Conservation (phyloP, 225 moss, liverwort and hornwort genomes). For the Antitrichia curtipendula region DNA sequence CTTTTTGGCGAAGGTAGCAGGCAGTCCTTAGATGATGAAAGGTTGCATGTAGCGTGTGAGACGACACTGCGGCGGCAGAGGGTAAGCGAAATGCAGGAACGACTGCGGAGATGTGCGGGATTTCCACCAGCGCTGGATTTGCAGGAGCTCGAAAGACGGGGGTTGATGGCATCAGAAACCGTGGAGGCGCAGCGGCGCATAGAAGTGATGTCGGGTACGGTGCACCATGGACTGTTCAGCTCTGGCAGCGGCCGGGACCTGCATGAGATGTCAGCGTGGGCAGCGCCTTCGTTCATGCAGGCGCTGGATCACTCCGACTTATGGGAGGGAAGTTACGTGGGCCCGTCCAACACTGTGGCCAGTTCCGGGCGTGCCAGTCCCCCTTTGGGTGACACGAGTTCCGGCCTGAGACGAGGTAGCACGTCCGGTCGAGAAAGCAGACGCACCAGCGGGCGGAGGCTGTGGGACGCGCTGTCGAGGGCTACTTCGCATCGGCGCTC, state of each 20-base stretch:
- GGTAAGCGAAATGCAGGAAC: constrained; percentile 80
- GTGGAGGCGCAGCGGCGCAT: constrained; percentile 46
- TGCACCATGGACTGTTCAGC: constrained; percentile 28
- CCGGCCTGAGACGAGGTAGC: constrained; percentile 29
- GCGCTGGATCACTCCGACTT: constrained; percentile 57
- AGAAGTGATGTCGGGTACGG: constrained; percentile 38
- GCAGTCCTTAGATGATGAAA: constrained; percentile 25
- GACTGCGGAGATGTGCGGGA: constrained; percentile 63
- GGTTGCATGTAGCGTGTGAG: constrained; percentile 56
- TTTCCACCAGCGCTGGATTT: constrained; percentile 57
- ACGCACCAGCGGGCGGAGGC: constrained; percentile 75
- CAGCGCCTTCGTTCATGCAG: constrained; percentile 46
- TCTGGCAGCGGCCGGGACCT: constrained; percentile 31
- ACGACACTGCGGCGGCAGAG: constrained; percentile 50
- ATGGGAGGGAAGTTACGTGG: constrained; percentile 50
- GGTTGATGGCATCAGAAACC: constrained; percentile 44
- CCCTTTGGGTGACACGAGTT: constrained; percentile 20
- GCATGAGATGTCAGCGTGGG: constrained; percentile 40
- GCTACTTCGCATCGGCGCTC: constrained; percentile 82
- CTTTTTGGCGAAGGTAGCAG: constrained; percentile 15
- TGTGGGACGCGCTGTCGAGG: constrained; percentile 88
- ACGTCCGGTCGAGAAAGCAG: constrained; percentile 58
- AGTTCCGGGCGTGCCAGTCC: constrained; percentile 40
- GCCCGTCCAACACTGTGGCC: constrained; percentile 33
- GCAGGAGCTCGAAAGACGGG: constrained; percentile 57